These are phyloP conservation scores for Ciborinia camelliae DNA, from an alignment of 2,329 filamentous ascomycete genomes.

Conservation along the genomic window DNA sequence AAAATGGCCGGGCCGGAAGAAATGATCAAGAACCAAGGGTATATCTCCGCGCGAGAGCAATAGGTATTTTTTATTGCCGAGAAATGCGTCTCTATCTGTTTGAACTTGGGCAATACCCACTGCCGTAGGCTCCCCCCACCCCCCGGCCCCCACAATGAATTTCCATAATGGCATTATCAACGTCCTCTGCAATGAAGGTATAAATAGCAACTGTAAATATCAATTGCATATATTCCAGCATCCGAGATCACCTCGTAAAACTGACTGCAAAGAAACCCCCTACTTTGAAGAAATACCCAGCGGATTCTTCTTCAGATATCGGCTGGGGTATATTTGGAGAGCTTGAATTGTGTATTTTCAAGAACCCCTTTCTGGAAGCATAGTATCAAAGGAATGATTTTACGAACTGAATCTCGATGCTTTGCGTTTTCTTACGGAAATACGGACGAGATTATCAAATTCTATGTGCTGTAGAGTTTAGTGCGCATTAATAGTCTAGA, in stretches of 20 bases:
- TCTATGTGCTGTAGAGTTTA: neutral
- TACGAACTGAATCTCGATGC: constrained; percentile 64
- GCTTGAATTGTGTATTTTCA: constrained; percentile 60
- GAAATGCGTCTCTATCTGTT: constrained; percentile 50
- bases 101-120: constrained; percentile 60
- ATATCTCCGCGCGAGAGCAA: constrained; percentile 57
- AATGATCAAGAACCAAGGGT: constrained; percentile 62
- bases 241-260: constrained; percentile 45
- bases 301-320: constrained; percentile 55
- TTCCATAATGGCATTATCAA: constrained; percentile 61
- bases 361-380: constrained; percentile 33
- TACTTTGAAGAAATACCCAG: constrained; percentile 32
- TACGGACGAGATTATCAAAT: constrained; percentile 53
- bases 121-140: constrained; percentile 59
- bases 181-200: constrained; percentile 58
- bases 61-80: constrained; percentile 36
- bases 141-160: constrained; percentile 62
- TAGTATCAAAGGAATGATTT: constrained; percentile 57
- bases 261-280: constrained; percentile 26
- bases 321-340: constrained; percentile 56
- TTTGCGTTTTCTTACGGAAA: constrained; percentile 71
- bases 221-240: constrained; percentile 55
- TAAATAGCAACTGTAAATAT: constrained; percentile 62
- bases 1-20: constrained; percentile 77
- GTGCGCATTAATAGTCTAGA: neutral